These are phyloP conservation scores for Colletotrichum sansevieriae DNA, from an alignment of 2,329 filamentous ascomycete species.

Conservation along the genomic window DNA sequence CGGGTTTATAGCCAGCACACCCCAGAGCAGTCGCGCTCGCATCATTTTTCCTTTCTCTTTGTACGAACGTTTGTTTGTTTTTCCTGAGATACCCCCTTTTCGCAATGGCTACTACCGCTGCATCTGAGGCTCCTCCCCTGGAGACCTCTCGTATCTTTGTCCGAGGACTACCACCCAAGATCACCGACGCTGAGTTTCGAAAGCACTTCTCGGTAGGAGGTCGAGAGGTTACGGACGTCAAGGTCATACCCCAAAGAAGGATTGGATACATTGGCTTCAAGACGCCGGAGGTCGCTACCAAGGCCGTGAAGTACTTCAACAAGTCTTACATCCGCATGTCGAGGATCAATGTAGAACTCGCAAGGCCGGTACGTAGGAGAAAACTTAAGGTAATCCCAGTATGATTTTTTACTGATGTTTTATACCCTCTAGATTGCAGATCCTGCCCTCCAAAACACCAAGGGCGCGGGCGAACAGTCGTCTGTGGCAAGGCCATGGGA, in stretches of 20 bases:
- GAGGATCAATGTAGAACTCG: constrained; percentile 89
- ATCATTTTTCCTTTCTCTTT: constrained; percentile 26
- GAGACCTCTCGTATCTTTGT: constrained; percentile 80
- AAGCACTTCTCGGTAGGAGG: constrained; percentile 86
- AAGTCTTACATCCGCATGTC: constrained; percentile 96
- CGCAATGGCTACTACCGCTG: constrained; percentile 38
- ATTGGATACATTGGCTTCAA: constrained; percentile 98
- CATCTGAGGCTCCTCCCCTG: constrained; percentile 50
- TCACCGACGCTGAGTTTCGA: constrained; percentile 86
- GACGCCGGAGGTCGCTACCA: constrained; percentile 80
- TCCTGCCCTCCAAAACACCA: constrained; percentile 51
- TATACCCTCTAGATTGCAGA: constrained; percentile 55
- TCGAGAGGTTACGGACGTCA: constrained; percentile 87
- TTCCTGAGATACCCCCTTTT: constrained; percentile 43
- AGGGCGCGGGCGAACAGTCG: constrained; percentile 26
- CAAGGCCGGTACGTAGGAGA: constrained; percentile 67
- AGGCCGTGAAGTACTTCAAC: constrained; percentile 95
- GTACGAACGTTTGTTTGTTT: constrained; percentile 28
- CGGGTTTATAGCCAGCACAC: constrained; percentile 33
- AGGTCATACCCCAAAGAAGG: constrained; percentile 87
- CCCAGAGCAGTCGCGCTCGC: constrained; percentile 30
- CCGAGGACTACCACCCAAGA: constrained; percentile 85
- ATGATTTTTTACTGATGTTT: constrained; percentile 16
- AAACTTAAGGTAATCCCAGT: not conserved
- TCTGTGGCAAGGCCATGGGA: constrained; percentile 32